Base-by-base conservation (phyloP, 2,329 filamentous ascomycete species). In the Nemania sp. region DNA sequence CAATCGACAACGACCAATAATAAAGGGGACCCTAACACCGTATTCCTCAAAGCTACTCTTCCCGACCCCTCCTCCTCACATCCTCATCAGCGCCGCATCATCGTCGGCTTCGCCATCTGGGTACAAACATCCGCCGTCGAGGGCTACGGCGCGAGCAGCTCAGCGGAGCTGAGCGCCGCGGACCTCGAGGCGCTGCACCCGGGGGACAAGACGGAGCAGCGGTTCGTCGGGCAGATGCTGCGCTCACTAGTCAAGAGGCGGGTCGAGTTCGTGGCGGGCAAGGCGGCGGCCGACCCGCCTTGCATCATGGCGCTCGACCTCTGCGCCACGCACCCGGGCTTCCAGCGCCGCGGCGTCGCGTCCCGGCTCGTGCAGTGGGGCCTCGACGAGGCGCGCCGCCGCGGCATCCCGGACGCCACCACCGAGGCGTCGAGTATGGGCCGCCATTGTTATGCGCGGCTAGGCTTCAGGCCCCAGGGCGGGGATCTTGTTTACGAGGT, bases 41-140 rank as follows among this genome's bases (percentile, higher is more conserved):
- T 82, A 1, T 82, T 79, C 56, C 70, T 84, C 55, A 82, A 82
- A 56, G 81, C 80, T 1, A 81, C 77, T 0, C 41, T 82, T 1
- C 65, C 73, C 0, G 66, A 69, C 50, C 66, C 70, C 1, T 60
- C 72, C 34, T 6, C 20, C 9, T 3, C 9, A 20, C 8, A 1
- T 12, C 14, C 22, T 20, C 12, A 17, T 15, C 22, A 8, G 11
- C 45, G 45, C 5, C 67, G 66, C 34, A 47, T 59, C 7, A 70
- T 82, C n/a, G 81, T 71, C 8, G 82, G 81, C 14, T 54, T 80
- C 23, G 80, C 81, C 2, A 77, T 83, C 50, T 85, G 82, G 82
- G 61, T 71, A 7, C 81, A 84, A 58, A 65, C 71, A 0, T 83
- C 81, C 0, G 66, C 71, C 6, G 73, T 82, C 0, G 69, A 73